Base-by-base conservation (phyloP, 2,329 filamentous ascomycete genomes). In the Cercospora canescens region DNA sequence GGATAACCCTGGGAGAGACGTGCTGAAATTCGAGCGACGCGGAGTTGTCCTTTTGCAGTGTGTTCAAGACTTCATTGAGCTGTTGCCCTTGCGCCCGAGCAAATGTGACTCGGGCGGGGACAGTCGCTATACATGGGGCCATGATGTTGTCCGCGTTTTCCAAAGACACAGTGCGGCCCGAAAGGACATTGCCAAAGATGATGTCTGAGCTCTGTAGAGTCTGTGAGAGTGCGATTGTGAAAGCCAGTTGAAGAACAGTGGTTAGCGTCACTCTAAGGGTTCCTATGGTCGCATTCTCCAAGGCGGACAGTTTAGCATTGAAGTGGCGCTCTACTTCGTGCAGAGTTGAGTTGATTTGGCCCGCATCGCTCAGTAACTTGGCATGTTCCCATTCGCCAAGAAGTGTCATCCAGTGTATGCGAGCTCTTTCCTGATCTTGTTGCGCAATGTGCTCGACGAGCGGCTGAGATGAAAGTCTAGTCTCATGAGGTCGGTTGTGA, bases 131-230 rank as follows among this genome's bases (percentile, higher is more conserved):
- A 60, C 67, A 69, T 3, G 67, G 67, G n/a, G 64, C 67, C 52
- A 69, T 65, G 34, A 69, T 60, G 35, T 61, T 59, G 24, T 69
- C 65, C 9, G 60, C 60, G 7, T 59, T 56, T 30, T 65, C 59
- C 14, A 67, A 59, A 7, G 64, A 62, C 16, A 66, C 63, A 0
- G 64, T 64, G 24, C 67, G 60, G 6, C 64, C 61, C 16, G 67
- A 68, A 11, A 68, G 34, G 28, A 68, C 67, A 34, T 68, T 68
- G 4, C 67, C 67, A 30, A 66, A 68, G 41, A 68, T 66, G 39
- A 68, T 52, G 21, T 68, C 67, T n/a, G 59, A 59, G 2, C 52
- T 62, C 16, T 62, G 60, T 9, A 62, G 11, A 28, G 50, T 30
- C 54, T 66, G 61, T 6, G 67, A 59, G 50, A 68, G 52, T 11